phyloP scores from a whole-genome alignment of 306 rosid species.

The Dicorynia guianensis region DNA sequence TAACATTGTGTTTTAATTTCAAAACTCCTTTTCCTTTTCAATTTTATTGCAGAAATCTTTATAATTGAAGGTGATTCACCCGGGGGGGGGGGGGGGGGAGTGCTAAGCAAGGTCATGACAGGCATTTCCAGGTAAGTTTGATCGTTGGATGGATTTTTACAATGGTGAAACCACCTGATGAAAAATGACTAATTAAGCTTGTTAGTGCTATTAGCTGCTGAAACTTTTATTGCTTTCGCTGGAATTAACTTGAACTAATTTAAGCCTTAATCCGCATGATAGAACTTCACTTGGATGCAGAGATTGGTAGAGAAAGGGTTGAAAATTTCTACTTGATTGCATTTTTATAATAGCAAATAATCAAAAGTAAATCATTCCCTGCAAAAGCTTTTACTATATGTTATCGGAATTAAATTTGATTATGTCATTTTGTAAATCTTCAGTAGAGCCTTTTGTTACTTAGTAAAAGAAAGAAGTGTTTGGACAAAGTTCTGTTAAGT shows the following conservation, averaged over 20 bases:
- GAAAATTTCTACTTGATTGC: not conserved
- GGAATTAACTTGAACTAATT: not conserved
- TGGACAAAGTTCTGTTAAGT: constrained; percentile 47
- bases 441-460: constrained; percentile 5
- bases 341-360: constrained; percentile 3
- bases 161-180: constrained; percentile 10
- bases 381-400: not conserved
- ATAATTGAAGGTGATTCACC: constrained; percentile 99
- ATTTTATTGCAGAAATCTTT: constrained; percentile 75
- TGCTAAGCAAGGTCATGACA: constrained; percentile 97
- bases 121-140: constrained; percentile 89
- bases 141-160: constrained; percentile 25
- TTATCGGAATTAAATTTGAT: not conserved
- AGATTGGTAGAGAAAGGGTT: constrained; percentile 4
- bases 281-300: constrained; percentile 1
- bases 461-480: not conserved
- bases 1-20: constrained; percentile 18
- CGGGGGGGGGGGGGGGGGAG: too few species aligned
- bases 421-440: constrained; percentile 20
- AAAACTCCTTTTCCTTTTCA: constrained; percentile 22
- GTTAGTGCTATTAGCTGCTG: not conserved
- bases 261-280: not conserved
- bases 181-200: not conserved
- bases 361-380: constrained; percentile 5
- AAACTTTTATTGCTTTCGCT: not conserved